Evolutionary conservation across 23 red algal species (phyloP), one percentile per base, ranked within the genome.

Genomic region (Rhodosorus marinus): DNA sequence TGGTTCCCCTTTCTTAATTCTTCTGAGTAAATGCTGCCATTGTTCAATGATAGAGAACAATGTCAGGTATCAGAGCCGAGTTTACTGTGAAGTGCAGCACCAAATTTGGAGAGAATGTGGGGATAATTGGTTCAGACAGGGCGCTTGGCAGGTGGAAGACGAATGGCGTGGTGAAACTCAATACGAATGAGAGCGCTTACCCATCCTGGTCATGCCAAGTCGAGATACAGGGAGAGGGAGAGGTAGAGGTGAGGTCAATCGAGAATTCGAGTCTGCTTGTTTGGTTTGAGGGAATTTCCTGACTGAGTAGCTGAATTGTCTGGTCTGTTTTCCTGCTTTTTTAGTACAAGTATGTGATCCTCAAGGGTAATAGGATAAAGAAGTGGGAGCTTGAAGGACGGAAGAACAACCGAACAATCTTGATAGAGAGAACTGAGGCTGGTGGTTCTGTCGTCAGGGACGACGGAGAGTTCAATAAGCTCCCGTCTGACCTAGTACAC

Each of bases 321-420:
- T n/a, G n/a, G n/a, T n/a, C n/a, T n/a, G n/a, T n/a, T n/a, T n/a
- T n/a, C n/a, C n/a, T n/a, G n/a, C 31, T 53, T 2, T 33, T 77
- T 1, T 60, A 81, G 41, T 81, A 81, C 53, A 81, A 81, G 60
- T 81, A 59, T 35, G 64, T 69, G 15, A 66, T 81, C 42, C 55
- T 70, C 24, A 33, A 60, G 1, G 30, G 62, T 41, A 55, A 57
- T 0, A 17, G 20, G 19, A 59, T 69, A 26, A 26, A 58, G 1
- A 29, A 54, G 8, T 81, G 75, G 75, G 75, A 81, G 53, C 19
- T 33, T n/a, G 50, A 35, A 26, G 48, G 34, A 4, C 59, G 49
- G 22, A 33, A 52, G 0, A 11, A 25, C 22, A 74, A 74, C 55
- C 31, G 69, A 33, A 52, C 47, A 8, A 24, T 55, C 21, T 24